Evolutionary conservation across 208 protist species (phyloP).

Genomic region (Leishmania mexicana): DNA sequence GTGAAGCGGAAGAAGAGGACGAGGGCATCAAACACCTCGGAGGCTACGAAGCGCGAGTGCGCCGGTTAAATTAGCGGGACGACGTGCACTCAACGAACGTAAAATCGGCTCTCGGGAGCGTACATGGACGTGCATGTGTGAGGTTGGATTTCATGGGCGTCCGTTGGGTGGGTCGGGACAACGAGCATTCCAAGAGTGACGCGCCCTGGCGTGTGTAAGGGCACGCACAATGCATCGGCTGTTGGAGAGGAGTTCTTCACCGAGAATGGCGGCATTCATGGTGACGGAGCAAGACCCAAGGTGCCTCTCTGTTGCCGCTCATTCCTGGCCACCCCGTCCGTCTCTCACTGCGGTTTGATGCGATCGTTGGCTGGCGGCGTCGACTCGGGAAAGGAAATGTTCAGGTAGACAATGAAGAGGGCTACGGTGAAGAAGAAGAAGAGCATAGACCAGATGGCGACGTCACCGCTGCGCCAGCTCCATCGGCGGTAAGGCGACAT

Average conservation of each 20-base stretch:
- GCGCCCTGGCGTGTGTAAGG: not conserved
- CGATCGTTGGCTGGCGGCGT: not conserved
- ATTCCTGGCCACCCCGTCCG: not conserved
- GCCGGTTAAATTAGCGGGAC: not conserved
- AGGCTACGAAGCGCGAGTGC: not conserved
- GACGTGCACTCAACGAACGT: not conserved
- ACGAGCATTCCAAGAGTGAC: not conserved
- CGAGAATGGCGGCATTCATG: not conserved
- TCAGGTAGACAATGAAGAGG: slow-evolving; percentile 29
- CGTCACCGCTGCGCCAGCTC: slow-evolving; percentile 32
- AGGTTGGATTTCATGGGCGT: not conserved
- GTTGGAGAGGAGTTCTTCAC: not conserved
- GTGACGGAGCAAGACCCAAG: too few species aligned
- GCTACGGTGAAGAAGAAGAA: slow-evolving; percentile 35
- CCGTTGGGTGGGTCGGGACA: not conserved
- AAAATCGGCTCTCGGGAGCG: not conserved
- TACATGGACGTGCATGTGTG: too few species aligned
- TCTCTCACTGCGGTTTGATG: slow-evolving; percentile 10
- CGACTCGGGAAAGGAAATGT: slow-evolving; percentile 17
- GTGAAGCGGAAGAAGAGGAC: not conserved
- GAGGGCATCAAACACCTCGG: not conserved
- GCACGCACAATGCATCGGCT: not conserved
- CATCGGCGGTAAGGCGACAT: slow-evolving; percentile 17
- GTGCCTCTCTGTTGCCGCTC: not conserved
- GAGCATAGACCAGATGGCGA: slow-evolving; percentile 40